phyloP scores from a whole-genome alignment of 371 early-diverging fungal species.

The Actinomortierella ambigua region DNA sequence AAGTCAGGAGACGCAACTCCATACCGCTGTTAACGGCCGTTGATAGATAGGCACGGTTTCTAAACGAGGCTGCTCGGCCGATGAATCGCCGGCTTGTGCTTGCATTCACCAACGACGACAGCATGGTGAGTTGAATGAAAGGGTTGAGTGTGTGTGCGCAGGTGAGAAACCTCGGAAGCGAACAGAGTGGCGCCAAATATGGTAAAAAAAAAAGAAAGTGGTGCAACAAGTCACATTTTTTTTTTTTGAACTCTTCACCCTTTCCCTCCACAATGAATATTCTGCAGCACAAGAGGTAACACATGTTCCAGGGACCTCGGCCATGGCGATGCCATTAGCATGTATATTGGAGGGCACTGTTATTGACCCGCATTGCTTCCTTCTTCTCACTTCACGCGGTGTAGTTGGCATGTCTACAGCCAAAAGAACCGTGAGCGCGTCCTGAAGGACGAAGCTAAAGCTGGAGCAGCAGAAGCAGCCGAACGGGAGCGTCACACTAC shows the following conservation, averaged over 20 bases:
- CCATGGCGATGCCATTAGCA: neutral
- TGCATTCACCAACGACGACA: constrained; percentile 13
- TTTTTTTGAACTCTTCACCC: neutral
- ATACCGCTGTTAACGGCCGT: no score
- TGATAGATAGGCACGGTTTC: no score
- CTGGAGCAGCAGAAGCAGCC: constrained; percentile 54
- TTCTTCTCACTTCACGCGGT: neutral
- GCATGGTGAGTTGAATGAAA: constrained; percentile 27
- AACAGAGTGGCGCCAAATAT: constrained; percentile 3
- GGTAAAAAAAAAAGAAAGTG: neutral
- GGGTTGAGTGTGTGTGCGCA: neutral
- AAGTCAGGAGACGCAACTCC: no score
- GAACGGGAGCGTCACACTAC: constrained; percentile 50
- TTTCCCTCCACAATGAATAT: constrained; percentile 58
- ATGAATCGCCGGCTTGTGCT: no score
- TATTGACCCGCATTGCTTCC: neutral
- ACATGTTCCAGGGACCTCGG: neutral
- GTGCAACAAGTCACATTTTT: constrained; percentile 1
- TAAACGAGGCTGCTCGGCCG: no score
- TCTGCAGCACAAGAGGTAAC: constrained; percentile 72
- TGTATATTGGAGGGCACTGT: neutral
- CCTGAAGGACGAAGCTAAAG: constrained; percentile 70
- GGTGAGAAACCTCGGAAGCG: neutral
- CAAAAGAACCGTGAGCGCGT: constrained; percentile 74
- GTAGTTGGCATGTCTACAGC: constrained; percentile 81